phyloP scores from a whole-genome alignment of 23 red algal genomes.

The Agarophyton chilense region DNA sequence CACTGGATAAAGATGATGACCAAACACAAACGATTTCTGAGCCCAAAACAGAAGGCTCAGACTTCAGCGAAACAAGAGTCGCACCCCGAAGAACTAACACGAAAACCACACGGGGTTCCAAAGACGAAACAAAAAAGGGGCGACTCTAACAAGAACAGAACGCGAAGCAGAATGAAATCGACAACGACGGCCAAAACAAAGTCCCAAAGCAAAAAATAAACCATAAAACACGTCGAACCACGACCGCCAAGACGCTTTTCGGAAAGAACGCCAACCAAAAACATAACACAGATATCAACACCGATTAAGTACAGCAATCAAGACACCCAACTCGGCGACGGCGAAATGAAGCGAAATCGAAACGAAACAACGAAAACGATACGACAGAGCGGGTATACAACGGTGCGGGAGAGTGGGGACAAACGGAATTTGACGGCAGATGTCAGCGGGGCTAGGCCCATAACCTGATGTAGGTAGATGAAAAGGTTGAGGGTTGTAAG shows the following conservation, averaged over 20 bases:
- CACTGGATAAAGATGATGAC: not conserved
- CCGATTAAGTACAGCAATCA: not conserved
- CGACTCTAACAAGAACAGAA: not conserved
- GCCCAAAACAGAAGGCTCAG: not conserved
- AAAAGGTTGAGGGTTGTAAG: too few relatives aligned
- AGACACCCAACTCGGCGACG: not conserved
- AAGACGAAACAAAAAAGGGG: not conserved
- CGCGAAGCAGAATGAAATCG: not conserved
- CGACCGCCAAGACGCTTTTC: not conserved
- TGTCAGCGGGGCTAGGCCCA: constrained; percentile 14
- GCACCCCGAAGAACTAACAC: not conserved
- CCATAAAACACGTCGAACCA: not conserved
- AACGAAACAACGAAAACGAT: not conserved
- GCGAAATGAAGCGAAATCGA: too few relatives aligned
- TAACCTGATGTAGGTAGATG: constrained; percentile 34
- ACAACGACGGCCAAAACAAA: not conserved
- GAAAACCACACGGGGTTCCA: not conserved
- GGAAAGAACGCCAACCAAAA: constrained; percentile 15
- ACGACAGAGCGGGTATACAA: not conserved
- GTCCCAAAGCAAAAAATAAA: not conserved
- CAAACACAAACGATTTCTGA: not conserved
- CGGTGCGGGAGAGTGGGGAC: constrained; percentile 3
- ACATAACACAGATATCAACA: not conserved
- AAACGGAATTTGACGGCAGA: constrained; percentile 20
- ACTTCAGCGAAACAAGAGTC: not conserved